Evolutionary conservation across 2,329 filamentous ascomycete genomes (phyloP), one percentile per base, ranked within the genome.

Genomic region (Colletotrichum cordylinicola): DNA sequence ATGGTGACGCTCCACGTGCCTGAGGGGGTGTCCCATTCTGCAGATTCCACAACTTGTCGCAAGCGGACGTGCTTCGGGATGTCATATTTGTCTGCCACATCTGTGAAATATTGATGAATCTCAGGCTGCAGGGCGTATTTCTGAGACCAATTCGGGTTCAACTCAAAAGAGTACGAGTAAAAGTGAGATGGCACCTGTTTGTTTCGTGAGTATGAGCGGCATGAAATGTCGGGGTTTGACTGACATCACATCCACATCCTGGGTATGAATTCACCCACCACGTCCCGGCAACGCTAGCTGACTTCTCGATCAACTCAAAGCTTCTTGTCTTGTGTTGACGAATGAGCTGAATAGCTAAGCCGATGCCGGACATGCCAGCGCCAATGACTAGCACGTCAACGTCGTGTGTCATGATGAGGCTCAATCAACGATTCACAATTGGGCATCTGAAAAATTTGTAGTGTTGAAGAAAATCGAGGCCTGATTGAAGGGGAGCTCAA

Each of bases 111-210:
- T 35, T 81, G 56, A 2, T 83, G 75, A 48, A 86, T 86, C 76
- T 86, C 85, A 1, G 77, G 64, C 70, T 84, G 83, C 5, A 83
- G 80, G 15, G 80, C 81, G 12, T 82, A 81, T 60, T 82, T 78
- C 68, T 82, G 80, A 15, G 82, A 82, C 84, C 85, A 86, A 64
- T 85, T 75, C 0, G 84, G 84, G 35, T 86, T 87, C 9, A 82
- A 79, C n/a, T 83, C 84, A 78, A 86, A 87, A 52, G 83, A 85
- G 79, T 85, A 87, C 0, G 85, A 86, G 72, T 87, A 87, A 6
- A 87, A 81, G 78, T 86, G 55, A 31, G 55, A 58, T 21, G 43
- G 43, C n/a, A 52, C 43, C 43, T 52, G 43, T 21, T 52, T 21
- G n/a, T 13, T 1, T 12, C n/a, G 4, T 52, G 2, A 52, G 43